These are phyloP conservation scores for Phytophthora nicotianae DNA, from an alignment of 352 stramenopile species.

Conservation along the genomic window DNA sequence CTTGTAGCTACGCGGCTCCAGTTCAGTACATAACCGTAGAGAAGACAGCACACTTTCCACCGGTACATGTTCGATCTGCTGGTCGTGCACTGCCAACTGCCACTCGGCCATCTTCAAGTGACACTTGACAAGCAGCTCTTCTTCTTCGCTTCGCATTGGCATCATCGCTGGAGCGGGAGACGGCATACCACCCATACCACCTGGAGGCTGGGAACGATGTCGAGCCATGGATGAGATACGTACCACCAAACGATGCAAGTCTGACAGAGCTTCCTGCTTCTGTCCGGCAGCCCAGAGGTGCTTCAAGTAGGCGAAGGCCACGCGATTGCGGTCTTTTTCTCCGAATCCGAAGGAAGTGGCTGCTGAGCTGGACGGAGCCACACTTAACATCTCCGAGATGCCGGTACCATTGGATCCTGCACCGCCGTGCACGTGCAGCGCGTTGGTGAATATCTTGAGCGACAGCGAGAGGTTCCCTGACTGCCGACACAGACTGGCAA, in stretches of 20 bases:
- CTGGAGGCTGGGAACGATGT: slow-evolving; percentile 25
- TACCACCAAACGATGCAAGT: slow-evolving; percentile 84
- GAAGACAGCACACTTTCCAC: slow-evolving; percentile 73
- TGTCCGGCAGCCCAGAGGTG: slow-evolving; percentile 93
- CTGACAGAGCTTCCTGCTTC: slow-evolving; percentile 86
- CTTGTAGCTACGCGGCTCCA: slow-evolving; percentile 79
- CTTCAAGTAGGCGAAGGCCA: slow-evolving; percentile 95
- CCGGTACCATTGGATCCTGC: slow-evolving; percentile 20
- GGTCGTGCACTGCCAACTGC: slow-evolving; percentile 83
- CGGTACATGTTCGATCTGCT: slow-evolving; percentile 79
- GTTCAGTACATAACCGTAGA: slow-evolving; percentile 68
- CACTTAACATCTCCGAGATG: slow-evolving; percentile 52
- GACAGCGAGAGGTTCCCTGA: slow-evolving; percentile 86
- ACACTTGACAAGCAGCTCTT: slow-evolving; percentile 82
- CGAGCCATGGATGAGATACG: slow-evolving; percentile 59
- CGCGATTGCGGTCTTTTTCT: slow-evolving; percentile 92
- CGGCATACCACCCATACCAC: slow-evolving; percentile 20
- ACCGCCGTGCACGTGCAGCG: slow-evolving; percentile 61
- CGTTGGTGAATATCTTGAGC: slow-evolving; percentile 87
- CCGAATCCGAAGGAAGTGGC: slow-evolving; percentile 64
- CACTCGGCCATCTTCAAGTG: slow-evolving; percentile 87
- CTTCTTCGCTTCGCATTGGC: slow-evolving; percentile 51
- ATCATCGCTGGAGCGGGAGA: slow-evolving; percentile 36
- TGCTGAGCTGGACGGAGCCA: slow-evolving; percentile 66
- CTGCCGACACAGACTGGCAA: slow-evolving; percentile 91